Conservation (phyloP, 305 asterid genomes). For the Fraxinus dipetala region DNA sequence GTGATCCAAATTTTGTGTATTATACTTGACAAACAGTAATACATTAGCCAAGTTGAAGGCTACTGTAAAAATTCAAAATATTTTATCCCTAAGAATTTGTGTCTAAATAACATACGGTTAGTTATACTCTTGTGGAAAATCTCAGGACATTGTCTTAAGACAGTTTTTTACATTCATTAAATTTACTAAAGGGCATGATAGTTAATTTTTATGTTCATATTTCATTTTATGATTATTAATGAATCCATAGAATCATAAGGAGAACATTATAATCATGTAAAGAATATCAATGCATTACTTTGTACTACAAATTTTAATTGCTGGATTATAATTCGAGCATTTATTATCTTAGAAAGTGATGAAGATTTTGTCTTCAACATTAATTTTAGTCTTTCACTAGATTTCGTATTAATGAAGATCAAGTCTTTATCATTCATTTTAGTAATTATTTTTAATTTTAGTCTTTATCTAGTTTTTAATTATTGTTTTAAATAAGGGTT, state of each 20-base stretch:
- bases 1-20: background rate
- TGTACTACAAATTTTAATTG: background rate
- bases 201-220: background rate
- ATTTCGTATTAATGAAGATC: background rate
- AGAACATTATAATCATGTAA: background rate
- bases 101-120: background rate
- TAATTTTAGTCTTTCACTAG: background rate
- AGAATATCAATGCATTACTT: background rate
- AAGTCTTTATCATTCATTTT: background rate
- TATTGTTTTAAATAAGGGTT: background rate
- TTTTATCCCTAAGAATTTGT: background rate
- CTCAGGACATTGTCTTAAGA: background rate
- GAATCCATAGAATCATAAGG: background rate
- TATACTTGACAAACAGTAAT: background rate
- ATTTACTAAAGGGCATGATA: background rate
- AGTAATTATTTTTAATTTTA: background rate
- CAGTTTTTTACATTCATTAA: background rate
- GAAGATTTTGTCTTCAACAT: background rate
- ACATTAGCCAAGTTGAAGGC: slow-evolving; percentile 5
- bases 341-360: background rate
- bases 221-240: background rate
- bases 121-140: background rate
- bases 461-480: background rate
- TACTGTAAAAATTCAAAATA: background rate
- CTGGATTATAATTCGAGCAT: background rate